Evolutionary conservation across 1,284 basidiomycete genomes (phyloP), one percentile per base, ranked within the genome.

Genomic region (Ustilago tritici): DNA sequence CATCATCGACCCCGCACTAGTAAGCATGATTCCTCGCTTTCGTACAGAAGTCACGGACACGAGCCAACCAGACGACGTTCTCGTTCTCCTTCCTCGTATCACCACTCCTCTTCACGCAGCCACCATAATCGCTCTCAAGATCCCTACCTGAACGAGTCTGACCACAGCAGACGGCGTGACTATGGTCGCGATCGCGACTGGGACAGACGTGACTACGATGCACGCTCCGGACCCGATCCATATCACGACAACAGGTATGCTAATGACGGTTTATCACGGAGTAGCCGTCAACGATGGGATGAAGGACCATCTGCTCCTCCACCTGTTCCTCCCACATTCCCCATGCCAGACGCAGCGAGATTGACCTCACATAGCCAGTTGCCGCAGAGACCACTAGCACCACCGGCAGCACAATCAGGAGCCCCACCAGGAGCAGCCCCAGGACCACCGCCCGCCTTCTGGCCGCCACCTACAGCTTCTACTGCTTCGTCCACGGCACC

Each of bases 21-120:
- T 80, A 80, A 80, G 78, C 78, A 77, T 75, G 65, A 73, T 49
- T 43, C 63, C 61, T 65, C 71, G 56, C 67, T 63, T 49, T 64
- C 70, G 31, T 65, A 65, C 55, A 69, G 63, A 65, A 64, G 65
- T 56, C 72, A 70, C 46, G 67, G 64, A 63, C 65, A 62, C 54
- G 71, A 70, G 65, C 76, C 76, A 50, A 75, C 65, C 69, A 74
- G 76, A 75, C 76, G 76, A 56, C 76, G 68, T 52, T 78, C 76
- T 62, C 76, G 76, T 70, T 80, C 78, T 61, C 75, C 75, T 65
- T 53, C 78, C 58, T 65, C 66, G 49, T 57, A 69, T 60, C 63
- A 63, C 43, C 54, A 60, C 47, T 65, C 74, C 53, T 69, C 65
- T 50, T 74, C 71, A 47, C 70, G 65, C 62, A 75, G 76, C 19